Percentiles rank a stretch among this genome's conserved stretches.
Conservation (phyloP, 2,329 filamentous ascomycete species). For the Ilyonectria robusta region DNA sequence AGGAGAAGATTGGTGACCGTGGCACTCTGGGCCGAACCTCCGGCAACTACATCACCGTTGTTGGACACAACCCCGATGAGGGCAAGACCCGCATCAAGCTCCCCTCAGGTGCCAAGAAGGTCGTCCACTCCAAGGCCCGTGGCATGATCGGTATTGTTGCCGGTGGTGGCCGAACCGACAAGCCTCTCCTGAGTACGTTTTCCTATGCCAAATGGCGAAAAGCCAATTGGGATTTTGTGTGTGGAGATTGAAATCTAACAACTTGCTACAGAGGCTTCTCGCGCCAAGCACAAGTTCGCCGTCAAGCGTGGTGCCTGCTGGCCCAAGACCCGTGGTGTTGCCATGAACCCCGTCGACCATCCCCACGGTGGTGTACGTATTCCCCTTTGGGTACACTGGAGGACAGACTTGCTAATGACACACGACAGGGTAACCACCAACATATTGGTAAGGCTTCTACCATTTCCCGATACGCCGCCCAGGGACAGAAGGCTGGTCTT, state of each 20-base stretch:
- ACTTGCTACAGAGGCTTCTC: constrained; percentile 84
- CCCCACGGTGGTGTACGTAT: constrained; percentile 88
- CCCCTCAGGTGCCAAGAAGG: constrained; percentile 98
- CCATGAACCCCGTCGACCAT: constrained; percentile 99
- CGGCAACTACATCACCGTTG: constrained; percentile 98
- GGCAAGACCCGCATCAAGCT: constrained; percentile 99
- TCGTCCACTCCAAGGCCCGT: constrained; percentile 90
- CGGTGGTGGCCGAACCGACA: constrained; percentile 99
- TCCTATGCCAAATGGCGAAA: not conserved
- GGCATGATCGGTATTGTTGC: constrained; percentile 99
- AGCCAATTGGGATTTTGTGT: not conserved
- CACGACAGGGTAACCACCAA: constrained; percentile 93
- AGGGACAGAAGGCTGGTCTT: constrained; percentile 99
- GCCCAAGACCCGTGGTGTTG: constrained; percentile 99
- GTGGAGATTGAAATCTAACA: constrained; percentile 57
- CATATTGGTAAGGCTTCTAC: constrained; percentile 99
- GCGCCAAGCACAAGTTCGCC: constrained; percentile 99
- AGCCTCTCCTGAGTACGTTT: constrained; percentile 91
- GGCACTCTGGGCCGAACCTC: constrained; percentile 96
- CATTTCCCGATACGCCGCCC: constrained; percentile 96
- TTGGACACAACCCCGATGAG: constrained; percentile 98
- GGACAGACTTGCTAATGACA: constrained; percentile 55
- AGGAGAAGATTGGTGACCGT: constrained; percentile 98
- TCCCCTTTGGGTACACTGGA: constrained; percentile 3
- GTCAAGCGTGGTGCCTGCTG: constrained; percentile 99